Base-by-base conservation (phyloP, 495 filamentous ascomycete species). In the Hapsidospora chrysogenum region DNA sequence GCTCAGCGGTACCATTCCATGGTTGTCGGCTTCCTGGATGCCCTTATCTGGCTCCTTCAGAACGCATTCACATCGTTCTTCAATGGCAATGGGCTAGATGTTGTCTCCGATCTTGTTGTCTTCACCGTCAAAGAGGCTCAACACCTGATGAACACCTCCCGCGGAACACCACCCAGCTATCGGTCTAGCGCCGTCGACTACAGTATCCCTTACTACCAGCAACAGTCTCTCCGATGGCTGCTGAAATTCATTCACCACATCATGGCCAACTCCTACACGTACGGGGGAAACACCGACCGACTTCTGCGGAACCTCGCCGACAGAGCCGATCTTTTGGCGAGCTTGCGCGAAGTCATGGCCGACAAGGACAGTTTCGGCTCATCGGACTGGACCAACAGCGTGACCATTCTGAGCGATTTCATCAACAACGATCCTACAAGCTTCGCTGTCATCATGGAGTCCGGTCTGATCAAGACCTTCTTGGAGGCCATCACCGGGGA, bases 371-470 rank as follows among this genome's bases (percentile, higher is more conserved):
- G 80, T 11, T 99, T 84, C 50, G 92, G 92, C 28, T 83, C 85
- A 9, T 73, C 80, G 43, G 82, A 95, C 11, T 99, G 92, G 92
- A 92, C 84, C 37, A 80, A 80, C 48, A 78, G 83, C 13, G 80
- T 89, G 38, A 80, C 77, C 42, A 85, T 96, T 43, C 64, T 96
- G 18, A 87, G 80, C 54, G 87, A 78, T 47, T 96, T 96, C 61
- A 93, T 99, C 39, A 92, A 99, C 54, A 95, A 96, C 49, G 92
- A 99, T 46, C 92, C 92, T 2, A 96, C 92, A 3, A 99, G 92
- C 48, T 96, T 95, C 49, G 75, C 80, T 18, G 83, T 92, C 13
- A 85, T 99, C 43, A 80, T 80, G 13, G 92, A 99, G 59, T 85
- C 92, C 31, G 89, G 89, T 19, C 63, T 96, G 34, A 84, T 85